Evolutionary conservation across 2,329 filamentous ascomycete species (phyloP).

Genomic region (Beauveria pseudobassiana): DNA sequence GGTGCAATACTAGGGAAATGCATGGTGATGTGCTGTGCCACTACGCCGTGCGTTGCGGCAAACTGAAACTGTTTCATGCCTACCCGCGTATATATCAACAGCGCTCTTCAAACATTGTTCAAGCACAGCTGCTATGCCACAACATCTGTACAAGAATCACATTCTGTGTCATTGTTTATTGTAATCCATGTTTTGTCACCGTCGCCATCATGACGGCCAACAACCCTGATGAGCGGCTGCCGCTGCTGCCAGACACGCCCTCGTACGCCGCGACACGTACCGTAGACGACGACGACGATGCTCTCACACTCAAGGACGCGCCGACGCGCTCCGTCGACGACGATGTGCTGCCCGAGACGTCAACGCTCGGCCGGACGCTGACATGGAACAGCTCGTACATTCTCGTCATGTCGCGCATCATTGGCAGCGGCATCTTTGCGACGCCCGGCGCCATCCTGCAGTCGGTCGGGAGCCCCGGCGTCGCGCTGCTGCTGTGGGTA

Average conservation of each 20-base stretch:
- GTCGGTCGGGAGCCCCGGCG: slow-evolving; percentile 57
- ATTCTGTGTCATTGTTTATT: background rate
- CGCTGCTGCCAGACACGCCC: slow-evolving; percentile 2
- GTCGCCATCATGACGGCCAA: background rate
- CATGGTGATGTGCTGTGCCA: background rate
- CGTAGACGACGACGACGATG: background rate
- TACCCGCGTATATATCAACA: background rate
- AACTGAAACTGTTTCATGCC: background rate
- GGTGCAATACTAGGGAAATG: background rate
- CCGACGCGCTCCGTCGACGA: slow-evolving; percentile 38
- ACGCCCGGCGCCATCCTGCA: slow-evolving; percentile 61
- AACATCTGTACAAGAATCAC: background rate
- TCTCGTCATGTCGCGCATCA: slow-evolving; percentile 59
- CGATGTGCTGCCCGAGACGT: slow-evolving; percentile 52
- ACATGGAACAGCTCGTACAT: slow-evolving; percentile 59
- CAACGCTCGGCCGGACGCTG: slow-evolving; percentile 49
- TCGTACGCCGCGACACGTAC: background rate
- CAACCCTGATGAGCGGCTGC: background rate
- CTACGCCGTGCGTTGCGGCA: background rate
- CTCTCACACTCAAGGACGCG: slow-evolving; percentile 3
- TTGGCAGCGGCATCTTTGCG: slow-evolving; percentile 65
- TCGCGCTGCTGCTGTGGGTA: slow-evolving; percentile 56
- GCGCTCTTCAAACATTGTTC: background rate
- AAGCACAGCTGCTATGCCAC: too few relatives aligned
- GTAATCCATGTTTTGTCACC: background rate